These are phyloP conservation scores for Pilaira anomala DNA, from an alignment of 192 early-diverging fungal species.

Conservation along the genomic window DNA sequence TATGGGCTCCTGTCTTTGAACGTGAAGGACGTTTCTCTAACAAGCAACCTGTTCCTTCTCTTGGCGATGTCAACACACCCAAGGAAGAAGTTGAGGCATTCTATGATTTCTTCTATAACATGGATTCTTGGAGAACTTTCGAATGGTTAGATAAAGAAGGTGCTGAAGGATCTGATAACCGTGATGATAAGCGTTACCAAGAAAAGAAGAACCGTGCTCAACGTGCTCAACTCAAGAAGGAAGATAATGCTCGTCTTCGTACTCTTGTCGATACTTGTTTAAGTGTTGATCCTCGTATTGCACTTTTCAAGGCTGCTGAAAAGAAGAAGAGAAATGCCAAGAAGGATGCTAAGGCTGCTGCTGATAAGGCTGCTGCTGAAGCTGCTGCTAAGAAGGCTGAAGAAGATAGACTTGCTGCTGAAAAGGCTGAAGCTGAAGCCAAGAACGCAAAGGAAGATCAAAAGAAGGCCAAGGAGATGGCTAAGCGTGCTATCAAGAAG, in stretches of 20 bases:
- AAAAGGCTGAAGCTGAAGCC: conserved; percentile 63
- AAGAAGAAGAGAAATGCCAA: conserved; percentile 89
- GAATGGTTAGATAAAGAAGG: conserved; percentile 99
- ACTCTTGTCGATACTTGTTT: conserved; percentile 77
- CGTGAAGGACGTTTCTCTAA: conserved; percentile 94
- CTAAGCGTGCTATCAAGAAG: conserved; percentile 86
- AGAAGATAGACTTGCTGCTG: conserved; percentile 36
- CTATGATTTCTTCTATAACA: conserved; percentile 81
- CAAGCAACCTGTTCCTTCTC: conserved; percentile 73
- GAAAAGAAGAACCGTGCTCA: conserved; percentile 95
- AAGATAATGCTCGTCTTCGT: conserved; percentile 88
- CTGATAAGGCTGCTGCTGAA: conserved; percentile 54
- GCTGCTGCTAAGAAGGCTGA: conserved; percentile 54
- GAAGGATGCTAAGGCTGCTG: conserved; percentile 80
- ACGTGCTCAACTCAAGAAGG: conserved; percentile 92
- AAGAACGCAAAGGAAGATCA: conserved; percentile 55
- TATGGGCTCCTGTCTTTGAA: conserved; percentile 74
- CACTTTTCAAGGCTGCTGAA: conserved; percentile 84
- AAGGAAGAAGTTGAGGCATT: conserved; percentile 75
- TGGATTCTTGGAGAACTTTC: conserved; percentile 98
- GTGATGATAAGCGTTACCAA: conserved; percentile 94
- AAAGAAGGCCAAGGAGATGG: conserved; percentile 84
- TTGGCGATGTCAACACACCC: conserved; percentile 66
- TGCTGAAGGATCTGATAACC: conserved; percentile 80
- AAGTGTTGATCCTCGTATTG: conserved; percentile 86